These are phyloP conservation scores for Angophora floribunda DNA, from an alignment of 345 rosid species.

Conservation along the genomic window DNA sequence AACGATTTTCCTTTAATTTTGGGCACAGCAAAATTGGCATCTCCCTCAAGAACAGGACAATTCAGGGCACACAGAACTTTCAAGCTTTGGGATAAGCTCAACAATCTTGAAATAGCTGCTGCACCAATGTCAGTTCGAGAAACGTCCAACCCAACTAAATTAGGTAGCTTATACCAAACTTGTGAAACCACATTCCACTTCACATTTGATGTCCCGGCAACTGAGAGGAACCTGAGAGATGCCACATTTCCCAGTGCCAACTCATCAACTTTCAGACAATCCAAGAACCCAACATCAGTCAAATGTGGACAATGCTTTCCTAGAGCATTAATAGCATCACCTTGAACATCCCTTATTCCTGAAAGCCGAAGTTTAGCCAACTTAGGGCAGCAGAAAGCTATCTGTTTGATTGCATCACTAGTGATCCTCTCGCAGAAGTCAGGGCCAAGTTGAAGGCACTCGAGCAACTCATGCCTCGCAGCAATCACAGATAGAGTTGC, in stretches of 20 bases:
- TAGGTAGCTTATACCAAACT: conserved; percentile 63
- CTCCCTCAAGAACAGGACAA: conserved; percentile 55
- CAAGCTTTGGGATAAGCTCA: conserved; percentile 52
- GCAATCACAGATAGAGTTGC: conserved; percentile 65
- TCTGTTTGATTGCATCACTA: conserved; percentile 63
- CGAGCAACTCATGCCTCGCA: conserved; percentile 66
- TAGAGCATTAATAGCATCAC: conserved; percentile 69
- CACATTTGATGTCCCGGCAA: conserved; percentile 76
- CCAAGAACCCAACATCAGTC: conserved; percentile 60
- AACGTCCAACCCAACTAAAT: conserved; percentile 60
- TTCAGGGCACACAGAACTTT: conserved; percentile 72
- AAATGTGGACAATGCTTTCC: conserved; percentile 54
- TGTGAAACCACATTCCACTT: conserved; percentile 60
- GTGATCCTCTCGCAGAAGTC: conserved; percentile 78
- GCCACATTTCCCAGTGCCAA: conserved; percentile 45
- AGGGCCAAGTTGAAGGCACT: conserved; percentile 79
- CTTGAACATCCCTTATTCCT: conserved; percentile 58
- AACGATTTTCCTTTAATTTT: conserved; percentile 55
- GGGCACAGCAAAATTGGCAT: conserved; percentile 25
- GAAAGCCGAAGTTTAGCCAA: conserved; percentile 66
- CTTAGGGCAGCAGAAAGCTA: conserved; percentile 64
- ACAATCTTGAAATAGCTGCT: conserved; percentile 48
- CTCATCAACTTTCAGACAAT: conserved; percentile 62
- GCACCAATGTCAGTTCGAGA: conserved; percentile 72
- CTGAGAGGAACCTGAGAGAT: conserved; percentile 55